Base-by-base conservation (phyloP, 148 eudicot species). In the Dianthus caryophyllus region DNA sequence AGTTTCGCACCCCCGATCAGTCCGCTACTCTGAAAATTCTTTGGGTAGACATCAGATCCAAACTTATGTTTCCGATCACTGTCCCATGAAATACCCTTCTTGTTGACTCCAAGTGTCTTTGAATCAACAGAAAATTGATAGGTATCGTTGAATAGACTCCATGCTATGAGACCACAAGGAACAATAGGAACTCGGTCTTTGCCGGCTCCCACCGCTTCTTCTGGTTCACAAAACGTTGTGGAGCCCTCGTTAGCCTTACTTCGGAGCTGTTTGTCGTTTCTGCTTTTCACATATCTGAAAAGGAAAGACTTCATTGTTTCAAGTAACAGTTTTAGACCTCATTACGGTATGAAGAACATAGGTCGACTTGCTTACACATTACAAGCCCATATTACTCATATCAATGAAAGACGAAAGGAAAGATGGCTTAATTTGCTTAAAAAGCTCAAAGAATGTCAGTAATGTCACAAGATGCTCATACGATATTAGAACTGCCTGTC, bases 81-180 rank as follows among this genome's bases (percentile, higher is more conserved):
- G 54, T 73, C 67, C 99, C 99, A 94, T 31, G 93, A 85, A 64
- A 94, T 94, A 65, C 71, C 81, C 59, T 80, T 78, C 72, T 85
- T 94, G 73, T 78, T 79, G 59, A 90, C 73, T 10, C 80, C 65
- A 51, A 94, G 26, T 8, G 56, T 38, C 69, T 69, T 64, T 16
- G 73, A 64, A 48, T 77, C 71, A 26, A 73, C 24, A 5, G 84
- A 77, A 67, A 94, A 77, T 13, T 49, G 43, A 58, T 86, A 94
- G 6, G 96, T 94, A 70, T 94, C 99, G 26, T 94, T 94, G 77
- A 94, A 94, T 66, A 90, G 58, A 72, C 99, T 94, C 99, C 99
- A 94, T 22, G 99, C 97, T 58, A 94, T 80, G 2, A 87, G 79
- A 29, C 97, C 96, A 69, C 98, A 94, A 5, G 98, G 98, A 66